Evolutionary conservation across 192 early-diverging fungal genomes (phyloP).

Genomic region (Backusella tuberculispora): DNA sequence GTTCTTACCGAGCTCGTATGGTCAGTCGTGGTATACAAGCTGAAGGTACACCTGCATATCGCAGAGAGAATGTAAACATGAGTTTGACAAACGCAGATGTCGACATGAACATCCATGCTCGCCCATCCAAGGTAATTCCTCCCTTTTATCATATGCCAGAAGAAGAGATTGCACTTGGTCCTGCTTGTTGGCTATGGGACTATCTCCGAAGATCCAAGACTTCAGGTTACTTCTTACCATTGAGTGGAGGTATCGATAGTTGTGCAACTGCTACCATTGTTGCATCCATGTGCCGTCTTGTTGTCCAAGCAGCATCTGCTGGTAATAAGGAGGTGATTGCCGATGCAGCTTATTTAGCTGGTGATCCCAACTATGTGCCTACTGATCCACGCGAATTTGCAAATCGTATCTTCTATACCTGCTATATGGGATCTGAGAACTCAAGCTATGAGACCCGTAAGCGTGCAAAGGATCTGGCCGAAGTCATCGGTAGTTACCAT

Average conservation of each 20-base stretch:
- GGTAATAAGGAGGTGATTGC: slow-evolving; percentile 72
- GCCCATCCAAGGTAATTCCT: slow-evolving; percentile 51
- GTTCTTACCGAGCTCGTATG: slow-evolving; percentile 71
- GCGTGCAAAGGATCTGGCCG: slow-evolving; percentile 81
- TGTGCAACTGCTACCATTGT: slow-evolving; percentile 89
- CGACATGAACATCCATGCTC: slow-evolving; percentile 45
- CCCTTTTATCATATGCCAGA: slow-evolving; percentile 73
- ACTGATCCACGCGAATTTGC: slow-evolving; percentile 81
- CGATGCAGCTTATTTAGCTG: slow-evolving; percentile 71
- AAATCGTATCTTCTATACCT: slow-evolving; percentile 86
- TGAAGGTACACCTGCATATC: slow-evolving; percentile 59
- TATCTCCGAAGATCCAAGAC: slow-evolving; percentile 91
- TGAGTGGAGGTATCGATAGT: slow-evolving; percentile 98
- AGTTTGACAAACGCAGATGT: slow-evolving; percentile 52
- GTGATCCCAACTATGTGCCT: slow-evolving; percentile 70
- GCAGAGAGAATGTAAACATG: slow-evolving; percentile 64
- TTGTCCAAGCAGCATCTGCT: slow-evolving; percentile 64
- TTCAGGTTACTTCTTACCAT: slow-evolving; percentile 91
- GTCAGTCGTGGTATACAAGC: slow-evolving; percentile 87
- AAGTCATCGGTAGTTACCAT: slow-evolving; percentile 90
- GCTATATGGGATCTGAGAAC: slow-evolving; percentile 95
- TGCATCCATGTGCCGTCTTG: slow-evolving; percentile 88
- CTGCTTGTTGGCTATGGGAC: slow-evolving; percentile 99
- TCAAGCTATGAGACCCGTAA: slow-evolving; percentile 84
- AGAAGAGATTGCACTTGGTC: slow-evolving; percentile 92